These are phyloP conservation scores for Exophiala oligosperma DNA, from an alignment of 2,329 filamentous ascomycete genomes.

Conservation along the genomic window DNA sequence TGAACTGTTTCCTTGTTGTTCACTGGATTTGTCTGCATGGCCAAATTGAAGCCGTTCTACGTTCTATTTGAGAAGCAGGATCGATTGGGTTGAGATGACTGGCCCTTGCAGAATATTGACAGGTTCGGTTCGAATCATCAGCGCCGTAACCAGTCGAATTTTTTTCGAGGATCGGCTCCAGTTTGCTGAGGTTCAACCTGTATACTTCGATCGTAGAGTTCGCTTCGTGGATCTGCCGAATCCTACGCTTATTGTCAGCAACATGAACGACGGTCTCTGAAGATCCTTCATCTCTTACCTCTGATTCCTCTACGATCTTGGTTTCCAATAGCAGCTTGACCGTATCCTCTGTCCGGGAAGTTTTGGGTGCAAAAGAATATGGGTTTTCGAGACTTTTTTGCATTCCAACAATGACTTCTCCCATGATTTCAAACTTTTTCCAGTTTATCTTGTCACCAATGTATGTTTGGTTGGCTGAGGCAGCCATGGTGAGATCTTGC, in stretches of 20 bases:
- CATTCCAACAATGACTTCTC: slow-evolving; percentile 84
- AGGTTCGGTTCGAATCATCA: slow-evolving; percentile 1
- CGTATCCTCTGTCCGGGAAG: slow-evolving; percentile 60
- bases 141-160: slow-evolving; percentile 45
- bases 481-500: slow-evolving; percentile 85
- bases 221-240: slow-evolving; percentile 30
- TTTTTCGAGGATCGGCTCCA: slow-evolving; percentile 40
- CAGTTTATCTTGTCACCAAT: slow-evolving; percentile 84
- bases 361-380: slow-evolving; percentile 64
- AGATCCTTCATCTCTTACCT: slow-evolving; percentile 58
- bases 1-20: too few species aligned
- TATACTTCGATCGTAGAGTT: slow-evolving; percentile 58
- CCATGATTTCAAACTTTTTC: slow-evolving; percentile 97
- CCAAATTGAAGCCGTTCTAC: too few species aligned
- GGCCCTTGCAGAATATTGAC: too few species aligned
- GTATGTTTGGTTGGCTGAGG: slow-evolving; percentile 89
- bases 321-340: slow-evolving; percentile 78
- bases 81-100: too few species aligned
- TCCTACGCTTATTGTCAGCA: slow-evolving; percentile 42
- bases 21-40: too few species aligned
- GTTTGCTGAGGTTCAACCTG: slow-evolving; percentile 49
- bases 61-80: background rate
- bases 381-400: slow-evolving; percentile 87
- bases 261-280: background rate
- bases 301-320: slow-evolving; percentile 79